These are phyloP conservation scores for Pythium phragmitis DNA, from an alignment of 352 stramenopile species.

Conservation along the genomic window DNA sequence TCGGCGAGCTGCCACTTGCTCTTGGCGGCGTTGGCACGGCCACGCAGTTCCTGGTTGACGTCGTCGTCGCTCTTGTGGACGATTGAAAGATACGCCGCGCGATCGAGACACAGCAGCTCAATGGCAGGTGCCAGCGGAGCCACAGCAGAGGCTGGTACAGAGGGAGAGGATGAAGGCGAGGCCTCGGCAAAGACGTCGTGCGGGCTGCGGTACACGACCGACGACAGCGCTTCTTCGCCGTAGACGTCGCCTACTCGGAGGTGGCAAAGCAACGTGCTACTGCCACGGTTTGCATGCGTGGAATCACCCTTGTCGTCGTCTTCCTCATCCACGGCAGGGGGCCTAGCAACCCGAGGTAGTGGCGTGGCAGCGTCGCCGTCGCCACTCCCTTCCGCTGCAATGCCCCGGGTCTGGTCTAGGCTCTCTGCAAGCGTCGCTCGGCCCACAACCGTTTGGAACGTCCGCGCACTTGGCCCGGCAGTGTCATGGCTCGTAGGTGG, in stretches of 20 bases:
- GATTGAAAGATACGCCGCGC: conserved; percentile 34
- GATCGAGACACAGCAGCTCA: conserved; percentile 47
- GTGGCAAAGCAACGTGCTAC: conserved; percentile 39
- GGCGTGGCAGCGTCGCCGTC: not conserved
- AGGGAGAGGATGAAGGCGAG: not conserved
- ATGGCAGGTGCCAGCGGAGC: not conserved
- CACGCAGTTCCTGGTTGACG: conserved; percentile 39
- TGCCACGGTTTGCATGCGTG: not conserved
- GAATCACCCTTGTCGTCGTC: not conserved
- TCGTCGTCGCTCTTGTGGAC: conserved; percentile 51
- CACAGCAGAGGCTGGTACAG: not conserved
- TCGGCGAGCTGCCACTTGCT: conserved; percentile 54
- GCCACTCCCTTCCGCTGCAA: not conserved
- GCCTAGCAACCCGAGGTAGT: not conserved
- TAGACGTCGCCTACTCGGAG: conserved; percentile 47
- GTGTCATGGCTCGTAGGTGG: not conserved
- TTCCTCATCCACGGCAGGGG: not conserved
- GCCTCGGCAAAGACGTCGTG: conserved; percentile 32
- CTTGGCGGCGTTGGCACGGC: conserved; percentile 34
- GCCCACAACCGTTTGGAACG: conserved; percentile 21
- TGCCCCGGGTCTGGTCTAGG: conserved; percentile 4
- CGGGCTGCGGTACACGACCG: conserved; percentile 11
- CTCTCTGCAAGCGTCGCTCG: conserved; percentile 18
- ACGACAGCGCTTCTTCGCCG: conserved; percentile 45
- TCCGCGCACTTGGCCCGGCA: conserved; percentile 7